Conservation (phyloP, 371 early-diverging fungal genomes). For the Haplosporangium sp. region DNA sequence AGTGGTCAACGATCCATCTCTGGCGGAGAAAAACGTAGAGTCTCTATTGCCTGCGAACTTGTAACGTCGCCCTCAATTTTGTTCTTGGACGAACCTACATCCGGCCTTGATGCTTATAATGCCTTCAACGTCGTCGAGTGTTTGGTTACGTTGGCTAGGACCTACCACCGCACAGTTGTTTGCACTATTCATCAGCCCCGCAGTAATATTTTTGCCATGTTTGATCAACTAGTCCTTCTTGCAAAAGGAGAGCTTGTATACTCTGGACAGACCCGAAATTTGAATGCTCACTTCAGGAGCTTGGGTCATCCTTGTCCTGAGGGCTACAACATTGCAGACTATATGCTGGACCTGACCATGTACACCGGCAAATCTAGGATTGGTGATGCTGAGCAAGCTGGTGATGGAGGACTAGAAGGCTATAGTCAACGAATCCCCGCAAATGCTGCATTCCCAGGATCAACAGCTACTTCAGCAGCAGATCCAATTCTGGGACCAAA, state of each 20-base stretch:
- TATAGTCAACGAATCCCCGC: not conserved
- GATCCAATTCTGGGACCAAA: not conserved
- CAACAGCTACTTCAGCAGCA: not conserved
- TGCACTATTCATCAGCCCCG: constrained; percentile 75
- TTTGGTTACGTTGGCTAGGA: constrained; percentile 63
- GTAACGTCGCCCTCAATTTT: constrained; percentile 82
- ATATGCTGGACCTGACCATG: constrained; percentile 62
- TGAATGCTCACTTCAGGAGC: constrained; percentile 53
- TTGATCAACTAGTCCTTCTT: constrained; percentile 69
- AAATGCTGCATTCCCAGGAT: not conserved
- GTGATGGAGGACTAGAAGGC: not conserved
- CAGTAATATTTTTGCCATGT: constrained; percentile 57
- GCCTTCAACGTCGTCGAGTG: constrained; percentile 71
- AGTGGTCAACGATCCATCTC: constrained; percentile 75
- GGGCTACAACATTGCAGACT: constrained; percentile 75
- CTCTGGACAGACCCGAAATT: constrained; percentile 58
- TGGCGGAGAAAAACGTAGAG: constrained; percentile 92
- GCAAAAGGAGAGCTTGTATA: constrained; percentile 57
- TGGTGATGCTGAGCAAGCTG: not conserved
- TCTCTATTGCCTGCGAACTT: constrained; percentile 87
- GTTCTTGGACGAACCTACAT: constrained; percentile 91
- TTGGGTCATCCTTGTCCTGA: constrained; percentile 51
- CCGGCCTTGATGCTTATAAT: constrained; percentile 86
- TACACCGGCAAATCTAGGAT: constrained; percentile 8
- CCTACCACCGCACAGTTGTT: constrained; percentile 41